These are phyloP conservation scores for Aspergillus spinulosporus DNA, from an alignment of 2,329 filamentous ascomycete genomes.

Conservation along the genomic window DNA sequence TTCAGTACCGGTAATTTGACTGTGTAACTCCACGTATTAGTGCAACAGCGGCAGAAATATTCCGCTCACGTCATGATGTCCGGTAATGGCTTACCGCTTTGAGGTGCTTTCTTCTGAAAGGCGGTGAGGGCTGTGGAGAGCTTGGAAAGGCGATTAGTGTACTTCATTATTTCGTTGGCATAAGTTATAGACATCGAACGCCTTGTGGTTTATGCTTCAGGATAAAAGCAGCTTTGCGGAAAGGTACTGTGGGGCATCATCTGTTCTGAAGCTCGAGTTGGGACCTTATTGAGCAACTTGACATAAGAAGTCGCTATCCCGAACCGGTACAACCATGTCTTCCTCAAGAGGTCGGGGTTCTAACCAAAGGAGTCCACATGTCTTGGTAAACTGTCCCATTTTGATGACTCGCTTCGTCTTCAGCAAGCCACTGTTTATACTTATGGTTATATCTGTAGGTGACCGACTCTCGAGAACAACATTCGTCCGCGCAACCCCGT, in stretches of 20 bases:
- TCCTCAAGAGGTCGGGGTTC: slow-evolving; percentile 32
- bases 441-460: slow-evolving; percentile 30
- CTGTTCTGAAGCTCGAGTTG: neutral
- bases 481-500: slow-evolving; percentile 28
- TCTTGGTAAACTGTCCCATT: slow-evolving; percentile 37
- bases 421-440: neutral
- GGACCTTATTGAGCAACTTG: neutral
- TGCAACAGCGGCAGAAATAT: slow-evolving; percentile 2
- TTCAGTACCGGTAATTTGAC: slow-evolving; percentile 3
- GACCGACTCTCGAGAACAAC: slow-evolving; percentile 47
- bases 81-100: slow-evolving; percentile 4
- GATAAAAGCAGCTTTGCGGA: neutral
- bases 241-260: neutral
- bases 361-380: slow-evolving; percentile 47
- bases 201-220: neutral
- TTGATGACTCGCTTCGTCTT: neutral
- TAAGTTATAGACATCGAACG: neutral
- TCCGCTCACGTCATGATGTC: slow-evolving; percentile 17
- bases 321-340: slow-evolving; percentile 25
- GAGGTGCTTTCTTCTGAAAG: neutral
- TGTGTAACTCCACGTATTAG: neutral
- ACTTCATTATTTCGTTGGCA: neutral
- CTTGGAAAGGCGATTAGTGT: slow-evolving; percentile 1
- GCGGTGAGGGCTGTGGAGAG: slow-evolving; percentile 9
- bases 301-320: neutral